A percentile compares a stretch with the other conserved stretches of the same genome.
These are phyloP conservation scores for Ustilago xerochloae DNA, from an alignment of 1,284 basidiomycete genomes.

Conservation along the genomic window DNA sequence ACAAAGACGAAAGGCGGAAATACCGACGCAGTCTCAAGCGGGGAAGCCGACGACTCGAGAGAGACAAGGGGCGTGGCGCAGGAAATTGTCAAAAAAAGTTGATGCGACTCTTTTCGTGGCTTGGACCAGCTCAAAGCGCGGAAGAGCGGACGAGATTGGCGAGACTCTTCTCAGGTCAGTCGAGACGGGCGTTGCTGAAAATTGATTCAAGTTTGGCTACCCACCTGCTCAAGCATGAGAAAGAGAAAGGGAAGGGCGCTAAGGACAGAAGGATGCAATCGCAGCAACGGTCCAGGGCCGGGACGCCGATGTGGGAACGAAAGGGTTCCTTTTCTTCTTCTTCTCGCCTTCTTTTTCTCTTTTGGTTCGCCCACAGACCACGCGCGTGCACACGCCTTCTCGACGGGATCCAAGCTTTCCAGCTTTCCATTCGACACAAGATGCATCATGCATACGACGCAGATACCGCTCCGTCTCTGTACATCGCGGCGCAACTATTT, in stretches of 20 bases:
- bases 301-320: background rate
- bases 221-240: too few relatives aligned
- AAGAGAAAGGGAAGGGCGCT: background rate
- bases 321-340: background rate
- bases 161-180: too few relatives aligned
- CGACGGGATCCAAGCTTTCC: background rate
- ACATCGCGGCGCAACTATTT: too few relatives aligned
- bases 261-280: background rate
- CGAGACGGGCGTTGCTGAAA: too few relatives aligned
- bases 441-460: too few relatives aligned
- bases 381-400: background rate
- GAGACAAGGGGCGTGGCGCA: slow-evolving; percentile 1
- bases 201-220: too few relatives aligned
- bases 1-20: background rate
- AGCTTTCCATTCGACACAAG: background rate
- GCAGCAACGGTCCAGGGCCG: slow-evolving; percentile 4
- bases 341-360: background rate
- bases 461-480: too few relatives aligned
- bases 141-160: background rate
- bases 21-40: background rate
- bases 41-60: slow-evolving; percentile 9
- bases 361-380: background rate
- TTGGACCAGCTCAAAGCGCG: background rate
- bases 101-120: background rate
- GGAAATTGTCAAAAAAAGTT: background rate